A percentile compares a stretch with the other conserved stretches of the same genome.
These are phyloP conservation scores for Aspergillus flavus DNA, from an alignment of 2,329 filamentous ascomycete species.

Conservation along the genomic window DNA sequence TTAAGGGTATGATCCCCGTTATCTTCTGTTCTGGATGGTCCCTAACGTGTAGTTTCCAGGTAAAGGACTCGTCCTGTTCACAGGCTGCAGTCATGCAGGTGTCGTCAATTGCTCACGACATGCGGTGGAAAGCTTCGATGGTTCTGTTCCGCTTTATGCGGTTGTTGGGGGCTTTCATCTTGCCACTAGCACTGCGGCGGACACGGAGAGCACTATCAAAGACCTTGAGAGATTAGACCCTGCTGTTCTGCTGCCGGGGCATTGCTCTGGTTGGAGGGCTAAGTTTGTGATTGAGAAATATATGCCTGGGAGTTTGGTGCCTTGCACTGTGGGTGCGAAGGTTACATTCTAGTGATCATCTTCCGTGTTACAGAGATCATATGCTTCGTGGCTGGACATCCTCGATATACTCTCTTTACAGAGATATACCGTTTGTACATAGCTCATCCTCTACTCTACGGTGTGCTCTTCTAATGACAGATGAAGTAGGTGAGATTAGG, in stretches of 20 bases:
- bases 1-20: slow-evolving; percentile 48
- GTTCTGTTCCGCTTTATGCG: slow-evolving; percentile 49
- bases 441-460: neutral
- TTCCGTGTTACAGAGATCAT: neutral
- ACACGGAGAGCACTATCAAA: slow-evolving; percentile 49
- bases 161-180: slow-evolving; percentile 59
- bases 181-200: slow-evolving; percentile 48
- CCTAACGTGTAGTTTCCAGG: slow-evolving; percentile 30
- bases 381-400: neutral
- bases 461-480: too few relatives aligned
- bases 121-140: slow-evolving; percentile 44
- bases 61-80: slow-evolving; percentile 58
- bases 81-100: slow-evolving; percentile 59
- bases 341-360: slow-evolving; percentile 34
- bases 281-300: slow-evolving; percentile 56
- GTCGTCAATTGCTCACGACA: slow-evolving; percentile 56
- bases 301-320: slow-evolving; percentile 54
- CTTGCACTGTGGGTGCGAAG: slow-evolving; percentile 54
- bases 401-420: neutral
- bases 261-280: slow-evolving; percentile 60
- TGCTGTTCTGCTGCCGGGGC: slow-evolving; percentile 55
- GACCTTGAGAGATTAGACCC: slow-evolving; percentile 53
- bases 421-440: accelerated
- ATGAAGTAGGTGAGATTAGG: too few relatives aligned
- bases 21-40: neutral